A percentile compares a stretch with the other conserved stretches of the same genome.
Evolutionary conservation across 495 filamentous ascomycete genomes (phyloP).

Genomic region (Apiosordaria backusii): DNA sequence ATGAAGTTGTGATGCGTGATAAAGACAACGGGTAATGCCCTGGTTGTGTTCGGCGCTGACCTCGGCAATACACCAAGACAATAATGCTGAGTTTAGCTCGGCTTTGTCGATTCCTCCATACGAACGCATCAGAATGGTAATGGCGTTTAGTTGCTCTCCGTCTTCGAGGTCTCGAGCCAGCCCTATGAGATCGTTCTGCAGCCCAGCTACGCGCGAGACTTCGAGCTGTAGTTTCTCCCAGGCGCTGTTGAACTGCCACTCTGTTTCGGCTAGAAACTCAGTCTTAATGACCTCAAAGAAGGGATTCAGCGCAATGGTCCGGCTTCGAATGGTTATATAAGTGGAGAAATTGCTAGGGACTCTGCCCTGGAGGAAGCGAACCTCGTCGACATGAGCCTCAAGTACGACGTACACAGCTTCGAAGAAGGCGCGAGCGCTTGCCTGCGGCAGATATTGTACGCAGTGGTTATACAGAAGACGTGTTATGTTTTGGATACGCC

Average conservation of each 20-base stretch:
- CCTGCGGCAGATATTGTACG: slow-evolving; percentile 4
- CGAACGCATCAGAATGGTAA: slow-evolving; percentile 15
- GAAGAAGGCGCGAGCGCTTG: slow-evolving; percentile 13
- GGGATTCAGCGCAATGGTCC: slow-evolving; percentile 21
- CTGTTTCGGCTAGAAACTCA: slow-evolving; percentile 7
- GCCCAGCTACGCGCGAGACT: slow-evolving; percentile 14
- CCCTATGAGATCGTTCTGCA: slow-evolving; percentile 27
- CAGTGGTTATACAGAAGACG: slow-evolving; percentile 7
- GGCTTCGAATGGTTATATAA: slow-evolving; percentile 20
- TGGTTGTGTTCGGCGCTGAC: slow-evolving; percentile 19
- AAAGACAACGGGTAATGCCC: slow-evolving; percentile 13
- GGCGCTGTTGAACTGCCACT: background rate
- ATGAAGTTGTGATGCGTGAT: slow-evolving; percentile 1
- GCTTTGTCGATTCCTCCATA: background rate
- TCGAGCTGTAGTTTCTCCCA: slow-evolving; percentile 17
- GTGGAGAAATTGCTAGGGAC: slow-evolving; percentile 10
- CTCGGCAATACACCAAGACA: slow-evolving; percentile 7
- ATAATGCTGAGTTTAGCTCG: background rate
- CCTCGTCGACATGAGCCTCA: slow-evolving; percentile 19
- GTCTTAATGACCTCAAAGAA: slow-evolving; percentile 27
- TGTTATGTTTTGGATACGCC: slow-evolving; percentile 9
- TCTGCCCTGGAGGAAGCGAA: slow-evolving; percentile 13
- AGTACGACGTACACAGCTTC: slow-evolving; percentile 10
- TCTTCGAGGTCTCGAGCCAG: slow-evolving; percentile 19
- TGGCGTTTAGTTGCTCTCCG: slow-evolving; percentile 23